Evolutionary conservation across 2,329 filamentous ascomycete genomes (phyloP), one percentile per base, ranked within the genome.

Genomic region (Metarhizium brunneum): DNA sequence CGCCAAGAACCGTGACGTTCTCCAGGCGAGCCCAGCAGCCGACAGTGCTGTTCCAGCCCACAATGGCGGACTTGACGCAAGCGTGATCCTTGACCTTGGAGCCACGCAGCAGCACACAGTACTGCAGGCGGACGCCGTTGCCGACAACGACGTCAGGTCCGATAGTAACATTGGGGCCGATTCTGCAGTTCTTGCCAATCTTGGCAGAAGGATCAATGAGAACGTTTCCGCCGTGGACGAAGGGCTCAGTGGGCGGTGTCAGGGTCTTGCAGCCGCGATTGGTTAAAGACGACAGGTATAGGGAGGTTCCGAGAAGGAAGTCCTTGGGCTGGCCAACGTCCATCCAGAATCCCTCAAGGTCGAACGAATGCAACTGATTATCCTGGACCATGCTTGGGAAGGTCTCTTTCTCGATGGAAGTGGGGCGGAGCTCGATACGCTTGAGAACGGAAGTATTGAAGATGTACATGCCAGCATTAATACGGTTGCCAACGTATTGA

Each of bases 271-370:
- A 89, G 69, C 85, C 84, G 76, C 88, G 91, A 83, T 96, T 96
- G 57, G 91, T 82, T 58, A 97, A 83, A 3, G 90, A 95, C 50
- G 90, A 91, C 53, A 99, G 88, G 78, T 96, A 97, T 60, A 99
- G 82, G 76, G 92, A 97, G 59, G 94, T 97, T 60, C 92, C 92
- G 25, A 88, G 90, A 55, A 99, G 80, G 83, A 97, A 99, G 71
- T 99, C 92, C 79, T 97, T 99, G 65, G 92, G 92, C 76, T 99
- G 92, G 66, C 92, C 92, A 61, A 99, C 90, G 65, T 97, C 92
- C 92, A 97, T 97, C 92, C 92, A 97, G 84, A 95, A 97, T 64
- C 92, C 91, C 63, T 96, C 91, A 35, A 97, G 84, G 70, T 97
- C 92, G 70, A 95, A 96, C 2, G 90, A 96, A 81, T 97, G 92